These are phyloP conservation scores for Xylaria bambusicola DNA, from an alignment of 495 filamentous ascomycete genomes.

Conservation along the genomic window DNA sequence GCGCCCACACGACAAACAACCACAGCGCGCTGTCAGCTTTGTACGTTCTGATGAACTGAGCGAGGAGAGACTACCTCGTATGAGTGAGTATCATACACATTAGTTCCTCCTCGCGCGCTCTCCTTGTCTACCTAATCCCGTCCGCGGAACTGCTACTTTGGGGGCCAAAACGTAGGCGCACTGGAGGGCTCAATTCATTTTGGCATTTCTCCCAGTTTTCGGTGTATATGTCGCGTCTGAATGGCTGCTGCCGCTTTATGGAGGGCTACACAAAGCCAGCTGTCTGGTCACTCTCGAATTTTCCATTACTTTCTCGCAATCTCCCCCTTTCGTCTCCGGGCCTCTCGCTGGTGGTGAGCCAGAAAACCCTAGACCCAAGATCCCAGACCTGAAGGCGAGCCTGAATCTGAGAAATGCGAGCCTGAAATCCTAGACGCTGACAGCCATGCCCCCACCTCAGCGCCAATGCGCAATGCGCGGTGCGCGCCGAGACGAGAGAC, in stretches of 20 bases:
- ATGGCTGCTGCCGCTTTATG: conserved; percentile 21
- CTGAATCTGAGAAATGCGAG: conserved; percentile 1
- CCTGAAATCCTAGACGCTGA: conserved; percentile 13
- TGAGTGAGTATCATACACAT: neutral
- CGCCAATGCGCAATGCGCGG: conserved; percentile 10
- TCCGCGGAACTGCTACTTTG: conserved; percentile 12
- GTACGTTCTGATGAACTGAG: neutral
- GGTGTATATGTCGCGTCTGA: conserved; percentile 28
- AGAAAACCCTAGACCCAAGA: neutral
- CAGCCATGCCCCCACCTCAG: conserved; percentile 19
- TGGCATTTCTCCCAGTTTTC: conserved; percentile 21
- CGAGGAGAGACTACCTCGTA: neutral
- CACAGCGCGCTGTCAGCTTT: no score
- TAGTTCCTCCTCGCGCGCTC: conserved; percentile 6
- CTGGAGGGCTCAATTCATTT: conserved; percentile 7
- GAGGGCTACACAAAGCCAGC: conserved; percentile 35
- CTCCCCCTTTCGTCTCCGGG: conserved; percentile 11
- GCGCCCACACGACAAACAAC: neutral
- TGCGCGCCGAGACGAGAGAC: conserved; percentile 7
- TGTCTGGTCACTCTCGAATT: conserved; percentile 23
- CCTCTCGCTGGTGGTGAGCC: neutral
- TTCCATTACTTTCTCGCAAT: conserved; percentile 17
- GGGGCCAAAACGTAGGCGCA: conserved; percentile 15
- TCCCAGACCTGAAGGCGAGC: neutral
- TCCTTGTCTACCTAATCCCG: neutral